phyloP scores from a whole-genome alignment of 2,329 filamentous ascomycete species.

The Chrysosporium keratinophilum region DNA sequence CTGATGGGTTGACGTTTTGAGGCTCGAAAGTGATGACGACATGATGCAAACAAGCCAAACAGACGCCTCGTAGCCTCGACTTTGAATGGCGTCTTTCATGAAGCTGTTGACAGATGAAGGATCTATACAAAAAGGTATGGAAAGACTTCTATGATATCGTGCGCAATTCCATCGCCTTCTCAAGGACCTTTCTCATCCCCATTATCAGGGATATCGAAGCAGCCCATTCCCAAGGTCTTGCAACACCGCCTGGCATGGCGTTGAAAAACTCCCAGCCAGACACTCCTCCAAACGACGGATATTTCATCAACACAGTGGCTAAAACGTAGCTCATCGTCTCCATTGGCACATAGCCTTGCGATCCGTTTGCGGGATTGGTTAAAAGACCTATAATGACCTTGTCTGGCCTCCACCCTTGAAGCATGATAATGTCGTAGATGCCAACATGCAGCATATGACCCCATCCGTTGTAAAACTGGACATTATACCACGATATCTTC shows the following conservation, averaged over 20 bases:
- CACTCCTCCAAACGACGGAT: conserved; percentile 68
- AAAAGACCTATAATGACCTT: conserved; percentile 73
- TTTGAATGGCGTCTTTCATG: too few species aligned
- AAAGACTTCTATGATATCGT: not conserved
- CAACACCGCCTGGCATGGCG: conserved; percentile 53
- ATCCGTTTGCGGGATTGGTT: conserved; percentile 65
- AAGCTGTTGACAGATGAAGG: too few species aligned
- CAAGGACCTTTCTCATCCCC: conserved; percentile 27
- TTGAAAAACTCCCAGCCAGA: conserved; percentile 98
- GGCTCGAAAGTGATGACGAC: conserved; percentile 5
- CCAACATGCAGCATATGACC: conserved; percentile 50
- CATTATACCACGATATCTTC: conserved; percentile 75
- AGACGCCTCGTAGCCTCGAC: not conserved
- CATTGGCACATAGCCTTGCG: conserved; percentile 51
- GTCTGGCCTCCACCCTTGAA: conserved; percentile 57
- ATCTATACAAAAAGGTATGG: not conserved
- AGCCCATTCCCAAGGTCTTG: conserved; percentile 68
- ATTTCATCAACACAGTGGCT: conserved; percentile 47
- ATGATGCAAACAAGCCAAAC: conserved; percentile 11
- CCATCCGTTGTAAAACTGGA: conserved; percentile 91
- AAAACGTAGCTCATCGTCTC: conserved; percentile 49
- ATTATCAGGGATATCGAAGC: conserved; percentile 49
- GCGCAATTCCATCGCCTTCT: not conserved
- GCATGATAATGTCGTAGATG: conserved; percentile 35
- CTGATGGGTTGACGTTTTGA: not conserved